A percentile compares a stretch with the other conserved stretches of the same genome.
phyloP scores from a whole-genome alignment of 768 basidiomycete genomes.

The Suillus sp. region DNA sequence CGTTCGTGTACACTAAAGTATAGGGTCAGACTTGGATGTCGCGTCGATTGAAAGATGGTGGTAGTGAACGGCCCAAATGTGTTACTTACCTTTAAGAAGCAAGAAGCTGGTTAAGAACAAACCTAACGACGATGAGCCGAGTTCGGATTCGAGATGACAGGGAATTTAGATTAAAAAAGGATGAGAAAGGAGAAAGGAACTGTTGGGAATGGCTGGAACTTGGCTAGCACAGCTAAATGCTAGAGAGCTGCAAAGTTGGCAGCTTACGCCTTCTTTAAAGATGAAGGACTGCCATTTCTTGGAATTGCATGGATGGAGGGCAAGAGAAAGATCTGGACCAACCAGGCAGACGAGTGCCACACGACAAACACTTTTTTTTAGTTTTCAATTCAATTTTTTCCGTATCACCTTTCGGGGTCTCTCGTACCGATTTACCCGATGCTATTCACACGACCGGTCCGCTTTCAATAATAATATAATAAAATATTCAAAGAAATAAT shows the following conservation, averaged over 20 bases:
- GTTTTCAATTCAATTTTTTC: background rate
- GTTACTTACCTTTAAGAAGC: background rate
- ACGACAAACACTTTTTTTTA: background rate
- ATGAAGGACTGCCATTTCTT: background rate
- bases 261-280: conserved; percentile 1
- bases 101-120: background rate
- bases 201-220: background rate
- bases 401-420: conserved; percentile 1
- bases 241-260: conserved; percentile 1
- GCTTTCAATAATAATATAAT: background rate
- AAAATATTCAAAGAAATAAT: conserved; percentile 1
- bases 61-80: background rate
- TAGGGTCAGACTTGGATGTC: background rate
- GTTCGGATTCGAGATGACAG: conserved; percentile 1
- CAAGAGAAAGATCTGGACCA: conserved; percentile 7
- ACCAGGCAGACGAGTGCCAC: conserved; percentile 5
- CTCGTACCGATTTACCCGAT: conserved; percentile 5
- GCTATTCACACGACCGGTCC: conserved; percentile 1
- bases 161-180: conserved; percentile 1
- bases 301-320: conserved; percentile 5
- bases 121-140: background rate
- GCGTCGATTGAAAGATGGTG: conserved; percentile 1
- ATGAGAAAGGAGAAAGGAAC: background rate
- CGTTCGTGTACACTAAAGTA: background rate
- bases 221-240: conserved; percentile 1